Percentiles rank a stretch among this genome's conserved stretches.
Conservation (phyloP, 2,329 filamentous ascomycete species). For the Penicillium thymicola region DNA sequence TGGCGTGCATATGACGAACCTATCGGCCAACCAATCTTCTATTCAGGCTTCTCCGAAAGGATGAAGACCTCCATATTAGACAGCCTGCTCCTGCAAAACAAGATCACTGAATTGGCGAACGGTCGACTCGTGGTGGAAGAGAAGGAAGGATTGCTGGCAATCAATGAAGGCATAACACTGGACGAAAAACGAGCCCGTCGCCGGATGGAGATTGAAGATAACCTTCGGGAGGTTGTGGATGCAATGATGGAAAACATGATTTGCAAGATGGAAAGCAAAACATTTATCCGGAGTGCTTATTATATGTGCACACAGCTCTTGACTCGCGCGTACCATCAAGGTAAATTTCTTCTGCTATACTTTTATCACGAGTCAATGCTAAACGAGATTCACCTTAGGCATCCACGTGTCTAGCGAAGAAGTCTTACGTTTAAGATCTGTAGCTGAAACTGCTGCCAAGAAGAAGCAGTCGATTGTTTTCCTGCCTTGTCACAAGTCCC, state of each 20-base stretch:
- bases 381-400: constrained; percentile 35
- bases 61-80: constrained; percentile 78
- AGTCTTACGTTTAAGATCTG: constrained; percentile 73
- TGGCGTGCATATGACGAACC: constrained; percentile 93
- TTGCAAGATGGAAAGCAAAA: constrained; percentile 95
- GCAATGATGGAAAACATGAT: constrained; percentile 94
- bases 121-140: constrained; percentile 73
- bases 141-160: constrained; percentile 64
- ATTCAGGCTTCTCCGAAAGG: constrained; percentile 83
- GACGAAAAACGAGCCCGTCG: constrained; percentile 33
- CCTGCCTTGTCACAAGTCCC: constrained; percentile 87
- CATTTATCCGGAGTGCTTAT: constrained; percentile 88
- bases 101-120: constrained; percentile 73
- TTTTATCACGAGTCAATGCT: neutral
- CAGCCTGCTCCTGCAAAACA: constrained; percentile 69
- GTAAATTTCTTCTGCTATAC: constrained; percentile 35
- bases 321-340: constrained; percentile 92
- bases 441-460: constrained; percentile 76
- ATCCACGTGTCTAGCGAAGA: constrained; percentile 97
- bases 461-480: constrained; percentile 97
- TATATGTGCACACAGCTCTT: constrained; percentile 84
- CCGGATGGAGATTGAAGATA: constrained; percentile 63
- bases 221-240: constrained; percentile 76
- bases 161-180: constrained; percentile 25
- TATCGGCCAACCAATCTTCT: constrained; percentile 91